Evolutionary conservation across 768 basidiomycete species (phyloP).

Genomic region (Xerocomellus chrysenteron): DNA sequence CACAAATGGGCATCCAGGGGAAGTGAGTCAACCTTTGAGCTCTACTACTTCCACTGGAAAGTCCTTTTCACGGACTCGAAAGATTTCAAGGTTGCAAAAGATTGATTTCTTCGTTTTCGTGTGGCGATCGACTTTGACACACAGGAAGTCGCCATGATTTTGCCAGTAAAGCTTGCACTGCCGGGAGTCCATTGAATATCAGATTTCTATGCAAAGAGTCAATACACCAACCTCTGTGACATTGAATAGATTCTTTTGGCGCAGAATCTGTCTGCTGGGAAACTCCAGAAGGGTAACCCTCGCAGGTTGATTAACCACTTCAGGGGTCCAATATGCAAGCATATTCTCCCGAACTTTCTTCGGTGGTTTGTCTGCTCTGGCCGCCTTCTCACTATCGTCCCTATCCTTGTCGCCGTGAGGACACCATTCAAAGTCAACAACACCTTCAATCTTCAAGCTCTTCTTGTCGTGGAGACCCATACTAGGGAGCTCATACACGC

Average conservation of each 20-base stretch:
- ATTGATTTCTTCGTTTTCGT: conserved; percentile 98
- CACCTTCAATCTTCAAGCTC: conserved; percentile 95
- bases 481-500: conserved; percentile 90
- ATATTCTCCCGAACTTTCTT: conserved; percentile 86
- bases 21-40: conserved; percentile 69
- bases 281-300: conserved; percentile 91
- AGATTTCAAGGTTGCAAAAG: conserved; percentile 97
- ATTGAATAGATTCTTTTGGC: conserved; percentile 97
- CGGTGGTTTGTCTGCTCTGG: conserved; percentile 41
- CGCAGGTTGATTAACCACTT: conserved; percentile 94
- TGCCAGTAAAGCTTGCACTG: conserved; percentile 99
- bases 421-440: conserved; percentile 98
- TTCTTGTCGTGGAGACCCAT: conserved; percentile 97
- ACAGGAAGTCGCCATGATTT: conserved; percentile 96
- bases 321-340: conserved; percentile 97
- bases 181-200: conserved; percentile 7
- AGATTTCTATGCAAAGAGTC: background rate
- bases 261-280: conserved; percentile 77
- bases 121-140: conserved; percentile 98
- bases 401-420: conserved; percentile 88
- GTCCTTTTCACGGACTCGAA: conserved; percentile 96
- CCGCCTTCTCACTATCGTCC: conserved; percentile 56
- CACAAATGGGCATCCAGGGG: background rate
- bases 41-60: conserved; percentile 97
- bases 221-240: conserved; percentile 79